Base-by-base conservation (phyloP, 306 rosid species). In the Vachellia collinsii region DNA sequence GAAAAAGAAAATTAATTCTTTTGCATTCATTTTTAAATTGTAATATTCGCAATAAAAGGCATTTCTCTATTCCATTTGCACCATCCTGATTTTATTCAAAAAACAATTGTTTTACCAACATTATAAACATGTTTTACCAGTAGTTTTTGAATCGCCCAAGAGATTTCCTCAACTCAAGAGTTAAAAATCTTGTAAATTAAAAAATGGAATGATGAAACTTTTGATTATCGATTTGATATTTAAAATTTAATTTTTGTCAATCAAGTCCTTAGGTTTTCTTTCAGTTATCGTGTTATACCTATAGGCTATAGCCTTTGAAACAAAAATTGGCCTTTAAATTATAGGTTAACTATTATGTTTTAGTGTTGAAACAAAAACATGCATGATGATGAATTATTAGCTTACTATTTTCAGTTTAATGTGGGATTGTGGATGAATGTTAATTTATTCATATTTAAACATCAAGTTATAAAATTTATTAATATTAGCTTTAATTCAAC, bases 1-100 rank as follows among this genome's bases (percentile, higher is more conserved):
- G 67, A 48, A 39, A 20, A 70, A 12, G 38, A 39, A 36, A 56
- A 78, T 48, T 29, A 75, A 85, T 91, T 89, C 89, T 89, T 88
- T 84, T 70, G 89, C 53, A 88, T 86, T 89, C 87, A 81, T 85
- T 88, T 77, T 79, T 78, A 74, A 59, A 76, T 62, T 54, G 82
- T 78, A 81, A 75, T 77, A 75, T 78, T 74, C 87, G 70, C 85
- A 88, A 89, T 85, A 89, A 90, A 85, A 80, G 71, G 77, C 83
- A 83, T 85, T 86, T 87, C 77, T 88, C 86, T 77, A 82, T 79
- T 88, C 77, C 59, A 12, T 44, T 80, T 85, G 81, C 50, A 43
- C 56, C 74, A 6, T 5, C 54, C 29, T 23, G 65, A 4, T 5
- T 68, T 69, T 20, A 11, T 69, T 68, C 42, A 48, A 20, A 53